These are phyloP conservation scores for Theileria orientalis DNA, from an alignment of 169 alveolate genomes.

Conservation along the genomic window DNA sequence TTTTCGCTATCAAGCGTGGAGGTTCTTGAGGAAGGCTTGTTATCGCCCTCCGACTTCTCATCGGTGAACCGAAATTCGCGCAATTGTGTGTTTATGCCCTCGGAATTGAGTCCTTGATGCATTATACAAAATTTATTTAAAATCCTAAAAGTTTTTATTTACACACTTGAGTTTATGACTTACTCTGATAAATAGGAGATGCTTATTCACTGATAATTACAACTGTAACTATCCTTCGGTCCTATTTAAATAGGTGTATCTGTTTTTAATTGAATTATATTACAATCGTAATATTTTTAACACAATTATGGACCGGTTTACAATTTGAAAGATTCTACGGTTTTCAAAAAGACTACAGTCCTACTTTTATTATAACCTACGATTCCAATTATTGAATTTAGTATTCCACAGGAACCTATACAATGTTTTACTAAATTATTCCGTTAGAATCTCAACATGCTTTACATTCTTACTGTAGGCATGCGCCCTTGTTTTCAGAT, in stretches of 20 bases:
- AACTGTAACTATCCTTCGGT: too few species aligned
- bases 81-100: conserved; percentile 26
- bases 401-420: not conserved
- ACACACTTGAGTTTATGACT: conserved; percentile 4
- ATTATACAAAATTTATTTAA: conserved; percentile 5
- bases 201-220: too few species aligned
- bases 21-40: conserved; percentile 14
- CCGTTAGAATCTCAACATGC: conserved; percentile 14
- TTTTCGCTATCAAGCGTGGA: conserved; percentile 40
- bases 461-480: conserved; percentile 2
- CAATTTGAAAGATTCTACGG: conserved; percentile 7
- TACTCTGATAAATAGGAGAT: not conserved
- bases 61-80: conserved; percentile 6
- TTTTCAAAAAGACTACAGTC: not conserved
- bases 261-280: too few species aligned
- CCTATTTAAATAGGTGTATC: too few species aligned
- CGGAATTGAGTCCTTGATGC: conserved; percentile 31
- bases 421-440: conserved; percentile 1
- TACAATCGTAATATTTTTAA: too few species aligned
- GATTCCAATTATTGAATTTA: not conserved
- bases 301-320: too few species aligned
- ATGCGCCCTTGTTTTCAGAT: not conserved
- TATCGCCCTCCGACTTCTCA: conserved; percentile 6
- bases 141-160: not conserved
- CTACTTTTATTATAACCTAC: not conserved